Base-by-base conservation (phyloP, 2,329 filamentous ascomycete genomes). In the Aspergillus sp. region DNA sequence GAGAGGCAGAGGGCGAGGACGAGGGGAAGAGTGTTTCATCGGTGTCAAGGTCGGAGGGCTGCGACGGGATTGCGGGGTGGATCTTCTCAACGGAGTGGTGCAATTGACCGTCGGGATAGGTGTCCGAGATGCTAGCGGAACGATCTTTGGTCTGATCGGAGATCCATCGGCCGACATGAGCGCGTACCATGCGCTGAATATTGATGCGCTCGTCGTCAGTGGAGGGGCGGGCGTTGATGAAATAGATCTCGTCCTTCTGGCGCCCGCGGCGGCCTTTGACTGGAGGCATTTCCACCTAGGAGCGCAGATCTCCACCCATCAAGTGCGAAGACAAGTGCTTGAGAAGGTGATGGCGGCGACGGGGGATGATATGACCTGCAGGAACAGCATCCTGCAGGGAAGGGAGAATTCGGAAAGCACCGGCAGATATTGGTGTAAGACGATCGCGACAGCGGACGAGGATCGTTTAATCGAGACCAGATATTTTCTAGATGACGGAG, bases 91-190 rank as follows among this genome's bases (percentile, higher is more conserved):
- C 41, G 24, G 6, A 24, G 13, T 11, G 22, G n/a, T 40, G 32
- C 19, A 41, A 45, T 19, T 33, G 32, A 19, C 17, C 38, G 6
- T 55, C 51, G 22, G 55, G 51, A 6, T 49, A 33, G 19, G 56
- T 54, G 19, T 42, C 40, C 11, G 40, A 20, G 40, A 42, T 17
- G 19, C 16, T 17, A 7, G 40, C 17, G 10, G 50, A 40, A 45
- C 64, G 64, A 26, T 66, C 65, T 53, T 64, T 69, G 30, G 66
- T 68, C 48, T 70, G 67, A 17, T 66, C 64, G 47, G 67, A 70
- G 43, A 69, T 69, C 67, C 65, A 69, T 56, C 62, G 60, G n/a
- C 67, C 67, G 11, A 70, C 67, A 50, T 70, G 67, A 7, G 66
- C 66, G 43, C 66, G 63, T n/a, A 70, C 67, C 42, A 65, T 36